A percentile compares a stretch with the other conserved stretches of the same genome.
Conservation (phyloP, 345 rosid genomes). For the Cardiospermum halicacabum region DNA sequence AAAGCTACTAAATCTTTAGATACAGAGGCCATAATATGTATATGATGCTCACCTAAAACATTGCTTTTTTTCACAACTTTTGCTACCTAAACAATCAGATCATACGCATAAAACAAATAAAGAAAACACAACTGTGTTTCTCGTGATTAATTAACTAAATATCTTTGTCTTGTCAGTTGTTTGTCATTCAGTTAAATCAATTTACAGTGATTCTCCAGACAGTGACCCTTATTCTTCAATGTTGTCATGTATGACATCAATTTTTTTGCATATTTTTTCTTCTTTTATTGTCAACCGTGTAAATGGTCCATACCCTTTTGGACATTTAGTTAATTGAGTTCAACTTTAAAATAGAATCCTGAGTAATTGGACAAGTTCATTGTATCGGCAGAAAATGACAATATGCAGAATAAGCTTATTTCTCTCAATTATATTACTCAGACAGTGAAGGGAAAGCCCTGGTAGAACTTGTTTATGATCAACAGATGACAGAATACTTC, state of each 20-base stretch:
- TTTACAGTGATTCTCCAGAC: too few relatives aligned
- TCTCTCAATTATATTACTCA: conserved; percentile 15
- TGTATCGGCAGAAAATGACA: not conserved
- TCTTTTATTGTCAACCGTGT: not conserved
- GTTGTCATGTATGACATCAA: not conserved
- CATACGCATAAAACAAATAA: not conserved
- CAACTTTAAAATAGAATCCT: not conserved
- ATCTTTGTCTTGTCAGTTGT: not conserved
- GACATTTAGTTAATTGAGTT: not conserved
- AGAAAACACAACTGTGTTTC: not conserved
- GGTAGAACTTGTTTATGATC: conserved; percentile 14
- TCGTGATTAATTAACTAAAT: not conserved
- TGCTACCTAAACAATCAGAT: too few relatives aligned
- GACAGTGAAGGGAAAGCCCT: not conserved
- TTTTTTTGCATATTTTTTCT: not conserved
- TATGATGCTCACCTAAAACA: too few relatives aligned
- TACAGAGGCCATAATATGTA: too few relatives aligned
- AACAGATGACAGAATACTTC: conserved; percentile 14
- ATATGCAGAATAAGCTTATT: conserved; percentile 1
- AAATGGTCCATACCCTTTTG: not conserved
- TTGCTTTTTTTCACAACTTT: too few relatives aligned
- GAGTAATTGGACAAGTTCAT: not conserved
- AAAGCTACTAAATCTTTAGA: too few relatives aligned
- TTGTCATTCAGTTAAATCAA: not conserved
- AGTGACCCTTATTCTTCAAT: too few relatives aligned